Evolutionary conservation across 2,329 filamentous ascomycete genomes (phyloP).

Genomic region (Phoma sp.): DNA sequence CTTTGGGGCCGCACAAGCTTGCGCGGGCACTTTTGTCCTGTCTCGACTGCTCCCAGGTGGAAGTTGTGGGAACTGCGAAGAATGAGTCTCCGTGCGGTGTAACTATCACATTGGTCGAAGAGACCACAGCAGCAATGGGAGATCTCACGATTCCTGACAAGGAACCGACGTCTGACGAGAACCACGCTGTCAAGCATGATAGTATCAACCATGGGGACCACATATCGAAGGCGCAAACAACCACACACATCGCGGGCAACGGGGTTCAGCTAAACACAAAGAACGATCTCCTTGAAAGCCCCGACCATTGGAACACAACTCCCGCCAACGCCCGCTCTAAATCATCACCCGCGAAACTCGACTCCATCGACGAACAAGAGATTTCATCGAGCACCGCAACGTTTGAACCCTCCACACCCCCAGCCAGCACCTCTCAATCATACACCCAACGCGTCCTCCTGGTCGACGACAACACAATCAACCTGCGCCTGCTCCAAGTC

Average conservation of each 20-base stretch:
- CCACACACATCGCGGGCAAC: background rate
- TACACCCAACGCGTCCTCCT: conserved; percentile 30
- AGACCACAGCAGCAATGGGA: background rate
- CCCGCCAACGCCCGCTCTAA: background rate
- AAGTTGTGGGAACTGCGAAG: background rate
- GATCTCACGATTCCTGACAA: background rate
- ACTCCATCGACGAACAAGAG: background rate
- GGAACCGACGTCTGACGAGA: background rate
- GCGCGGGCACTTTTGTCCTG: conserved; percentile 45
- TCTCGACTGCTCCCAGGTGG: conserved; percentile 16
- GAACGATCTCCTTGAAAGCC: background rate
- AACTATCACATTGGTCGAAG: background rate
- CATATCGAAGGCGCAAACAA: background rate
- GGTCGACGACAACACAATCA: conserved; percentile 47
- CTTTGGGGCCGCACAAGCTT: conserved; percentile 50
- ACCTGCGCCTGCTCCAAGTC: conserved; percentile 37
- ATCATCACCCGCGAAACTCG: background rate
- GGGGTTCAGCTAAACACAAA: background rate
- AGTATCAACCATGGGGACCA: background rate
- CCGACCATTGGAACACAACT: background rate
- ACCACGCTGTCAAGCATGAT: background rate
- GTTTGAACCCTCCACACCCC: background rate
- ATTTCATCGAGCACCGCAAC: background rate
- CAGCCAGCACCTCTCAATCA: background rate
- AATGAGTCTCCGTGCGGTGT: background rate